Evolutionary conservation across 2,329 filamentous ascomycete species (phyloP).

Genomic region (Colletotrichum musicola): DNA sequence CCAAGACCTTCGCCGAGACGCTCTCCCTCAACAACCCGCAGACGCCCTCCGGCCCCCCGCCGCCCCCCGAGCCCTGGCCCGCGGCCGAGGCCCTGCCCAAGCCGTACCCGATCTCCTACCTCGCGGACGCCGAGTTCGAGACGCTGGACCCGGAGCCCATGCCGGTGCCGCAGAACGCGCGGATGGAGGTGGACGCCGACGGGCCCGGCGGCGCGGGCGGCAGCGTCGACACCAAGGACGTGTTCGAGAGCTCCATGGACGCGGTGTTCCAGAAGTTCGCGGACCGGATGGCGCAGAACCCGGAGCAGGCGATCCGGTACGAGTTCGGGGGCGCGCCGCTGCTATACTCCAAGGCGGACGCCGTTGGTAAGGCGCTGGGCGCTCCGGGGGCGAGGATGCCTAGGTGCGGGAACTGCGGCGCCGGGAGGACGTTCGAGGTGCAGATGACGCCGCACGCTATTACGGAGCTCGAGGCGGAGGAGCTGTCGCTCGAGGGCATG

Average conservation of each 20-base stretch:
- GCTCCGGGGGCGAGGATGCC: slow-evolving; percentile 67
- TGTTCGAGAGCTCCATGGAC: slow-evolving; percentile 82
- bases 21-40: slow-evolving; percentile 77
- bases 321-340: slow-evolving; percentile 80
- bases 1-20: slow-evolving; percentile 78
- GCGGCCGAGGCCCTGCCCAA: slow-evolving; percentile 71
- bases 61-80: slow-evolving; percentile 81
- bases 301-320: slow-evolving; percentile 85
- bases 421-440: slow-evolving; percentile 84
- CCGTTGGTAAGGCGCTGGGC: slow-evolving; percentile 75
- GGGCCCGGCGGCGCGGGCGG: slow-evolving; percentile 47
- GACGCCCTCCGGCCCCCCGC: slow-evolving; percentile 47
- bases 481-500: slow-evolving; percentile 84
- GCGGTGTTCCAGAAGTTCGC: slow-evolving; percentile 85
- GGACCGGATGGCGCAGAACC: slow-evolving; percentile 82
- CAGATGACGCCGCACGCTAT: slow-evolving; percentile 95
- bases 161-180: slow-evolving; percentile 63
- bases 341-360: slow-evolving; percentile 84
- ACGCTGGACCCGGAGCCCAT: slow-evolving; percentile 75
- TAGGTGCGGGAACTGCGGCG: slow-evolving; percentile 81
- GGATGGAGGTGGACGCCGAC: slow-evolving; percentile 60
- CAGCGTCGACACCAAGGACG: slow-evolving; percentile 66
- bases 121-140: slow-evolving; percentile 92
- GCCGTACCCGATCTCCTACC: slow-evolving; percentile 82
- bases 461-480: slow-evolving; percentile 84